Percentiles rank a stretch among this genome's conserved stretches.
phyloP scores from a whole-genome alignment of 2,329 filamentous ascomycete genomes.

The Cytospora chrysosperma region DNA sequence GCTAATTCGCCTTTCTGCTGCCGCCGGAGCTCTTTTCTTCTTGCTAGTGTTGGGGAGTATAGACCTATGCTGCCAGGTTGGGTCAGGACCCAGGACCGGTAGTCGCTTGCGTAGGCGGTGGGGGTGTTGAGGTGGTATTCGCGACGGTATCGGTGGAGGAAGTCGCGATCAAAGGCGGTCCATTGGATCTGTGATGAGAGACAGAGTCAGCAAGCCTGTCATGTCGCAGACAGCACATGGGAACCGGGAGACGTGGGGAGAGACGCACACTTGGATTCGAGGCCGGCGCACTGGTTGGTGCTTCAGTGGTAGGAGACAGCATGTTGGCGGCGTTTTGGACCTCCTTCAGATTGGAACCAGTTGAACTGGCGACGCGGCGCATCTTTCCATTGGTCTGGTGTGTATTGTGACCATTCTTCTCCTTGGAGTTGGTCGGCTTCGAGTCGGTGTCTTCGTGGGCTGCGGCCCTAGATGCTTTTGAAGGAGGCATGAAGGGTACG shows the following conservation, averaged over 20 bases:
- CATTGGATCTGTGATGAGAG: slow-evolving; percentile 54
- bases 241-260: background rate
- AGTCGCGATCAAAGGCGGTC: slow-evolving; percentile 63
- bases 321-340: slow-evolving; percentile 38
- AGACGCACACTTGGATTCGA: slow-evolving; percentile 21
- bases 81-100: slow-evolving; percentile 61
- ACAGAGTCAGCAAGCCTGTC: slow-evolving; percentile 6
- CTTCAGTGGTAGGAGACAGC: slow-evolving; percentile 29
- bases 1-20: slow-evolving; percentile 73
- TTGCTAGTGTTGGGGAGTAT: slow-evolving; percentile 74
- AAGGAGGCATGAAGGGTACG: slow-evolving; percentile 6
- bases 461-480: slow-evolving; percentile 43
- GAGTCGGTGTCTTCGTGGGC: slow-evolving; percentile 44
- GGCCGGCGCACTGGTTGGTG: slow-evolving; percentile 23
- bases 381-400: slow-evolving; percentile 50
- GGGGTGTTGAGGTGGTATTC: slow-evolving; percentile 70
- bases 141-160: slow-evolving; percentile 74
- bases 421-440: slow-evolving; percentile 42
- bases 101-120: slow-evolving; percentile 65
- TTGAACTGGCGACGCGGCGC: slow-evolving; percentile 54
- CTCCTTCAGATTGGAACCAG: slow-evolving; percentile 48
- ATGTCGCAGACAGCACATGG: slow-evolving; percentile 19
- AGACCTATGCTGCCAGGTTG: slow-evolving; percentile 64
- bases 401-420: slow-evolving; percentile 41
- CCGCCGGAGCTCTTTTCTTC: slow-evolving; percentile 61